Evolutionary conservation across 2,329 filamentous ascomycete species (phyloP).

Genomic region (Hortaea werneckii): DNA sequence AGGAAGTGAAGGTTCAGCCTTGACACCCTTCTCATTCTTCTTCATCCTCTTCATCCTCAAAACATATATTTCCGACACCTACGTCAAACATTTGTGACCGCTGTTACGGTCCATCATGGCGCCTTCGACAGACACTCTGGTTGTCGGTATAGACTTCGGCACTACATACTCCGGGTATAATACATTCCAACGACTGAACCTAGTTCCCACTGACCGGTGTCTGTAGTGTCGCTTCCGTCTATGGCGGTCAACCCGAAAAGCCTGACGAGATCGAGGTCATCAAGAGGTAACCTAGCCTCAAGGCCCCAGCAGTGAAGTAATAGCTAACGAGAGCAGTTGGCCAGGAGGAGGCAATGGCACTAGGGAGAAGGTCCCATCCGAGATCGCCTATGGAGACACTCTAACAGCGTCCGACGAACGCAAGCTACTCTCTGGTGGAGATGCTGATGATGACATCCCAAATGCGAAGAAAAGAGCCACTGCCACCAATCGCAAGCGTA

Average conservation of each 20-base stretch:
- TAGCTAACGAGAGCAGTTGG: conserved; percentile 37
- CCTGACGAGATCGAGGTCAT: conserved; percentile 63
- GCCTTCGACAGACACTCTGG: conserved; percentile 45
- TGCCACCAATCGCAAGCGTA: no score
- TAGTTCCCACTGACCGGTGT: neutral
- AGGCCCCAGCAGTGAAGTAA: neutral
- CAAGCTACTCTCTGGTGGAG: neutral
- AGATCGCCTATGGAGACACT: conserved; percentile 47
- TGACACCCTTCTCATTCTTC: no score
- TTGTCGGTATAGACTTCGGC: conserved; percentile 70
- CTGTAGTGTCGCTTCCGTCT: conserved; percentile 34
- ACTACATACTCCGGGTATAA: conserved; percentile 61
- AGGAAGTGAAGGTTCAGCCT: no score
- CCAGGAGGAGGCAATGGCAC: conserved; percentile 72
- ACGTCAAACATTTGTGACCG: no score
- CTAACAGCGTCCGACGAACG: neutral
- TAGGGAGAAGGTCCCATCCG: conserved; percentile 71
- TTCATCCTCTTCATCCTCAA: no score
- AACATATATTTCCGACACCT: no score
- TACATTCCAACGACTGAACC: neutral
- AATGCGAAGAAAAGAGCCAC: no score
- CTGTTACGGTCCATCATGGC: no score
- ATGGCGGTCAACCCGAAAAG: conserved; percentile 42
- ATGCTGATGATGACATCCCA: neutral
- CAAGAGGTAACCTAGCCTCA: conserved; percentile 39